Conservation (phyloP, 2,329 filamentous ascomycete species). For the Xylaria sp. region DNA sequence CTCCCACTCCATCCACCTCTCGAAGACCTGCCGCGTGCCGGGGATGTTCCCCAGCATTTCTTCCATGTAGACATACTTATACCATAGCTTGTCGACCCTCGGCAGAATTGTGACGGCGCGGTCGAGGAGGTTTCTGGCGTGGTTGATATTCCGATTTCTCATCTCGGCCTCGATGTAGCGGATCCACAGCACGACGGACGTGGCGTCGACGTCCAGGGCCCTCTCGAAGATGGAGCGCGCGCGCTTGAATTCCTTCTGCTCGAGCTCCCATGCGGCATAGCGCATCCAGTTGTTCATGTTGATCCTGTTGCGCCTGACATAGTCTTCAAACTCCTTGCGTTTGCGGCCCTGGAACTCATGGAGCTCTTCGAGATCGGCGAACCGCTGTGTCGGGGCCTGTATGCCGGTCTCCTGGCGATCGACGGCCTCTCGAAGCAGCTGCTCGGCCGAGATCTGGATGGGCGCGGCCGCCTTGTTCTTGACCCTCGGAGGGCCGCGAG, state of each 20-base stretch:
- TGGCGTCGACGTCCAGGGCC: slow-evolving; percentile 90
- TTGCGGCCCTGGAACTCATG: slow-evolving; percentile 98
- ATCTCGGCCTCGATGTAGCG: slow-evolving; percentile 97
- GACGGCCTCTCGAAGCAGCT: slow-evolving; percentile 95
- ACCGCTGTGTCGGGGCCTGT: slow-evolving; percentile 91
- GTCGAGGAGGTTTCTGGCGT: slow-evolving; percentile 93
- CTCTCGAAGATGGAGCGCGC: slow-evolving; percentile 95
- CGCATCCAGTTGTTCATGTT: slow-evolving; percentile 99
- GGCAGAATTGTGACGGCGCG: slow-evolving; percentile 93
- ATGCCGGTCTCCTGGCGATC: slow-evolving; percentile 91
- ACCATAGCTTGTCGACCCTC: slow-evolving; percentile 96
- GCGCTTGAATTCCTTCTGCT: slow-evolving; percentile 95
- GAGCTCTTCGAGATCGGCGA: slow-evolving; percentile 95
- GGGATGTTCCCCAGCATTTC: slow-evolving; percentile 96
- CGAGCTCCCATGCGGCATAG: slow-evolving; percentile 96
- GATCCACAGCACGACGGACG: slow-evolving; percentile 88
- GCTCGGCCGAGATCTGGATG: slow-evolving; percentile 93
- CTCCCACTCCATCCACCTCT: slow-evolving; percentile 98
- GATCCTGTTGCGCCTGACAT: slow-evolving; percentile 92
- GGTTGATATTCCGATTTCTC: slow-evolving; percentile 94
- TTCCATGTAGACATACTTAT: slow-evolving; percentile 99
- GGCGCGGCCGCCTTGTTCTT: slow-evolving; percentile 98
- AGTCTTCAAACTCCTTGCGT: slow-evolving; percentile 96
- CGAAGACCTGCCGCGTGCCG: slow-evolving; percentile 92
- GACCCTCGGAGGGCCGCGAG: slow-evolving; percentile 91